Base-by-base conservation (phyloP, 1,284 basidiomycete species). In the Pseudozyma hubeiensis region DNA sequence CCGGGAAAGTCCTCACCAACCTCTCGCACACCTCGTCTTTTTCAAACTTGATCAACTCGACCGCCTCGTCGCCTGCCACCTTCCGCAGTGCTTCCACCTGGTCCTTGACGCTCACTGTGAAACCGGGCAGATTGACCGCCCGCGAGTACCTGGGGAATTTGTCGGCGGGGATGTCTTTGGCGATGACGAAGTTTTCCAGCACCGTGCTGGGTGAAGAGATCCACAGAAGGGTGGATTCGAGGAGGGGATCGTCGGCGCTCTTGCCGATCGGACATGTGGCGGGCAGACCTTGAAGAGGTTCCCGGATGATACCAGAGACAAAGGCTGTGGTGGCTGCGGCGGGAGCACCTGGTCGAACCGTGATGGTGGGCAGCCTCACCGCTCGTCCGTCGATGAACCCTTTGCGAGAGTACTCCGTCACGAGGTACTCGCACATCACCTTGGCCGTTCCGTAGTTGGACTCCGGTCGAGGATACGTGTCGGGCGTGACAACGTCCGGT, bases 371-470 rank as follows among this genome's bases (percentile, higher is more conserved):
- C 16, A 78, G 54, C 9, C 70, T 45, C 7, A 78, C 59, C 5
- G 71, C 65, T 5, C 61, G 51, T 5, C 75, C 74, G 49, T 75
- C 72, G 47, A 78, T 53, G 46, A 71, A 78, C 0, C 74, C 74
- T 50, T 59, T 72, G 39, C 75, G 55, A 3, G 66, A 68, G 43
- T 78, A 78, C 31, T 78, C 75, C 11, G 64, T 78, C 16, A 78
- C 53, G 8, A 75, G 64, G 30, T 71, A 75, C 48, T 78, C 75
- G 53, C 69, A 60, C 61, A 76, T 78, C 45, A 76, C 55, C 31
- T 78, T 78, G 29, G 64, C 76, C 7, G 62, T 76, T 1, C 76
- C 74, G 45, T 78, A 78, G 40, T 65, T 67, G 7, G 64, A 67
- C 19, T 78, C 76, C 0, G 76, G 76, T 29, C 63, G 47, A 1